A percentile compares a stretch with the other conserved stretches of the same genome.
Evolutionary conservation across 202 grass and related monocot genomes (phyloP).

Genomic region (Zizania palustris): DNA sequence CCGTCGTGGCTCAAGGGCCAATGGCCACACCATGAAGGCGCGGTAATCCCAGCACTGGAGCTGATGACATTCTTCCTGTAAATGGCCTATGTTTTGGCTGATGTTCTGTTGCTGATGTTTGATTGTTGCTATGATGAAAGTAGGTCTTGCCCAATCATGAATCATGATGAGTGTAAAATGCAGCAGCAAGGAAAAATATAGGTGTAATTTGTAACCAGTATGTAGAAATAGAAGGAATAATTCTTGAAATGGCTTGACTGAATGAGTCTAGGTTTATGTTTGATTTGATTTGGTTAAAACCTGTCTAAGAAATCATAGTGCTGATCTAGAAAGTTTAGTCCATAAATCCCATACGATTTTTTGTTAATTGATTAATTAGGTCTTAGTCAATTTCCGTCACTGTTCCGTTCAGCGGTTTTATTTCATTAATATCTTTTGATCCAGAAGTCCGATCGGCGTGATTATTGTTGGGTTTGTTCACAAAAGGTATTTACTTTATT

Average conservation of each 20-base stretch:
- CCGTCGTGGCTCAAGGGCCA: constrained; percentile 21
- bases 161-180: constrained; percentile 42
- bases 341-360: no score
- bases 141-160: background rate
- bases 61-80: constrained; percentile 48
- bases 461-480: no score
- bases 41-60: constrained; percentile 25
- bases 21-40: constrained; percentile 29
- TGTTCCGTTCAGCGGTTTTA: no score
- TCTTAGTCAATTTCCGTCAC: no score
- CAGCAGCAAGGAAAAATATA: constrained; percentile 24
- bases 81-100: constrained; percentile 58
- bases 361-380: no score
- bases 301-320: no score
- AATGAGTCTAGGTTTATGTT: background rate
- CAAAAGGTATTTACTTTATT: no score
- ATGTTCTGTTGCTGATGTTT: constrained; percentile 30
- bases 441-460: no score
- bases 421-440: no score
- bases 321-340: no score
- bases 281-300: no score
- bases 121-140: constrained; percentile 20
- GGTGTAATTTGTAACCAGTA: constrained; percentile 22
- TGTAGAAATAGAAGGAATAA: constrained; percentile 41
- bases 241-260: background rate